These are phyloP conservation scores for Xylaria sp. DNA, from an alignment of 2,329 filamentous ascomycete species.

Conservation along the genomic window DNA sequence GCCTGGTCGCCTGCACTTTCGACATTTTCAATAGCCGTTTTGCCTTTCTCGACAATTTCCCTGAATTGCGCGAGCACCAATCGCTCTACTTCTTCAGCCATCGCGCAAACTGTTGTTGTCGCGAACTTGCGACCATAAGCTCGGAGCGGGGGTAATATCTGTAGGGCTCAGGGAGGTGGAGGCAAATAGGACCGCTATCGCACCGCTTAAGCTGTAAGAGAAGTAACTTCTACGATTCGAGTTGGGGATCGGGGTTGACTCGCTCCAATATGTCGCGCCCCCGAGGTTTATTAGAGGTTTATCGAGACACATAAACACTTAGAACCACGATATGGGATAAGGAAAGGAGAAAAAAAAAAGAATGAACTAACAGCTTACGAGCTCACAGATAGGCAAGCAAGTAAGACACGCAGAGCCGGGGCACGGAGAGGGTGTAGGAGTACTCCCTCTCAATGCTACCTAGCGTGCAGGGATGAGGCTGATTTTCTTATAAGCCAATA, in stretches of 20 bases:
- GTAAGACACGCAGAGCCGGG: conserved; percentile 38
- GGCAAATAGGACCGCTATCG: conserved; percentile 19
- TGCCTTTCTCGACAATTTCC: conserved; percentile 65
- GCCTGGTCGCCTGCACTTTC: conserved; percentile 51
- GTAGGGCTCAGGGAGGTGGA: conserved; percentile 13
- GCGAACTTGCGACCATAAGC: conserved; percentile 11
- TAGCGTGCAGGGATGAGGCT: conserved; percentile 38
- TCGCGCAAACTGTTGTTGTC: conserved; percentile 28
- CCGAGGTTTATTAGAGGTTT: conserved; percentile 1
- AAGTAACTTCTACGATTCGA: conserved; percentile 14
- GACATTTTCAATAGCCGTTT: conserved; percentile 60
- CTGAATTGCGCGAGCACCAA: conserved; percentile 63
- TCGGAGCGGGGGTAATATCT: not conserved
- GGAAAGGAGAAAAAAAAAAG: conserved; percentile 24
- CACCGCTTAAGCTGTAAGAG: conserved; percentile 23
- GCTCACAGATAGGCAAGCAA: conserved; percentile 27
- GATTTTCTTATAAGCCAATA: conserved; percentile 30
- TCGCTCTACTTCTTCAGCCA: conserved; percentile 51
- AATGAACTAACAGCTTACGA: conserved; percentile 11
- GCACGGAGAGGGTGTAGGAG: conserved; percentile 25
- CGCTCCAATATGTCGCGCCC: conserved; percentile 17
- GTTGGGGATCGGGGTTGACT: conserved; percentile 12
- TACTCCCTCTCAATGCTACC: conserved; percentile 14
- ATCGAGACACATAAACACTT: conserved; percentile 4
- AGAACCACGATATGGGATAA: conserved; percentile 5